Evolutionary conservation across 2,329 filamentous ascomycete genomes (phyloP).

Genomic region (Aspergillus viridinutans): DNA sequence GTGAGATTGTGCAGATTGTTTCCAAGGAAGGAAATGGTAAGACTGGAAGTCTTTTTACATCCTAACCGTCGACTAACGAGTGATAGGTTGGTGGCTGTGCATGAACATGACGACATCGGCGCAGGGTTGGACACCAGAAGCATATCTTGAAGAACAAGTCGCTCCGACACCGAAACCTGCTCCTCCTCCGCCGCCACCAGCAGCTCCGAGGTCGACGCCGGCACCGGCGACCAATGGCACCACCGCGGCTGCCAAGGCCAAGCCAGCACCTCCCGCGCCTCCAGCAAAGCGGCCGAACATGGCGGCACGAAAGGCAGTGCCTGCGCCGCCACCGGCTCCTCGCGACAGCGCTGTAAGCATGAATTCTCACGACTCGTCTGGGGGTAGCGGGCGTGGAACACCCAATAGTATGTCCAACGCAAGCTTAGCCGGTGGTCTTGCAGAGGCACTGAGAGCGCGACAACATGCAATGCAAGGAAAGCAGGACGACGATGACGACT

Average conservation of each 20-base stretch:
- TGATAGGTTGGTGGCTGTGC: conserved; percentile 88
- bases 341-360: conserved; percentile 60
- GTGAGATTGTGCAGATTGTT: conserved; percentile 81
- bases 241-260: conserved; percentile 47
- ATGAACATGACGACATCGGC: conserved; percentile 63
- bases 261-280: conserved; percentile 70
- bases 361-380: conserved; percentile 47
- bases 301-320: conserved; percentile 65
- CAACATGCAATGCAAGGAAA: conserved; percentile 72
- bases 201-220: conserved; percentile 50
- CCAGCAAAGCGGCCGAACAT: conserved; percentile 75
- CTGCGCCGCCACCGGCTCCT: conserved; percentile 60
- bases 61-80: conserved; percentile 21
- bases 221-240: conserved; percentile 58
- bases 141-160: conserved; percentile 76
- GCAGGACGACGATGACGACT: conserved; percentile 66
- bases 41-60: conserved; percentile 25
- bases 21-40: conserved; percentile 93
- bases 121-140: conserved; percentile 92
- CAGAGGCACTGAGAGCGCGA: conserved; percentile 71
- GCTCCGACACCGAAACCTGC: conserved; percentile 58
- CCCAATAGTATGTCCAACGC: conserved; percentile 55
- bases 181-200: conserved; percentile 48
- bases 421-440: conserved; percentile 68
- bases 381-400: conserved; percentile 66